Base-by-base conservation (phyloP, 23 red algal genomes). In the Gracilaria domingensis region DNA sequence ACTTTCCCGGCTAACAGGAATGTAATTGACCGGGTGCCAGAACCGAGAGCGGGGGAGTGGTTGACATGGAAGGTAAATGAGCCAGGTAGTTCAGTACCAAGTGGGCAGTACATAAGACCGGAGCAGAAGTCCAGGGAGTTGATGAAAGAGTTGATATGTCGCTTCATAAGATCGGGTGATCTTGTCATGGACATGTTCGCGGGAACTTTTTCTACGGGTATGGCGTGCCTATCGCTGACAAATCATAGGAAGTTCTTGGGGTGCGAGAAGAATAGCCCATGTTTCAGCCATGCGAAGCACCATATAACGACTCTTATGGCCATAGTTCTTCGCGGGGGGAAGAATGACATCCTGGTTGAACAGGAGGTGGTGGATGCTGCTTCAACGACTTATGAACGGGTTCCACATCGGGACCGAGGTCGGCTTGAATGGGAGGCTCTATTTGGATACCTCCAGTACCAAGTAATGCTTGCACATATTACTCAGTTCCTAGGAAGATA, bases 181-280 rank as follows among this genome's bases (percentile, higher is more conserved):
- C 23, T 40, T 17, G 81, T 85, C 17, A n/a, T 85, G 58, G 58
- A 85, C 55, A 13, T 85, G 6, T 85, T 85, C 36, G 81, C 81
- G 0, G 81, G 81, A 23, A 70, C 57, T n/a, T 85, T 85, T 35
- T 60, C 57, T 32, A 85, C 55, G 4, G 81, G 53, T 24, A 49
- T 32, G 21, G 55, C 81, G 4, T 85, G 81, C 81, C 17, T 70
- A 24, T 29, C 11, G 4, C 16, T 83, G n/a, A 51, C 54, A 16
- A 32, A 20, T 7, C 16, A 67, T 20, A 51, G 51, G 37, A 26
- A 32, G 53, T 85, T 85, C 23, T 17, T 85, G 37, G 81, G 58
- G 8, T 67, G 81, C 51, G 81, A 67, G 23, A 26, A 40, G 42
- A 11, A 45, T 45, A 45, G 11, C 5, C 42, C 42, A 4, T 45